Conservation (phyloP, 1,284 basidiomycete genomes). For the Cutaneotrichosporon sp. region DNA sequence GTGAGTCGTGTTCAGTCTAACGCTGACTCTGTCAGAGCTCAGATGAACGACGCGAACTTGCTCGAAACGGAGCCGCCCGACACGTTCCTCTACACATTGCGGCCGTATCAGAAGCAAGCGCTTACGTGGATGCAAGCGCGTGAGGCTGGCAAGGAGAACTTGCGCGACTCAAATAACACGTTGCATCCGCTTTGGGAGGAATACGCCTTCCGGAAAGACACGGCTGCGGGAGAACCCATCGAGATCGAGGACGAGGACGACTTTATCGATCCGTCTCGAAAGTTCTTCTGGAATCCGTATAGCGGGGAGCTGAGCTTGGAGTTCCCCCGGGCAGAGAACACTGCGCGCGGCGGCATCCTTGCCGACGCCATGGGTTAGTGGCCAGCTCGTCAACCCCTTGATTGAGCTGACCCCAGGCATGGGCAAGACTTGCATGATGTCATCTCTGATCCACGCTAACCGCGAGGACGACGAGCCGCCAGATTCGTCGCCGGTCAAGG, state of each 20-base stretch:
- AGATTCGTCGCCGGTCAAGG: slow-evolving; percentile 3
- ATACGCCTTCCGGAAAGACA: slow-evolving; percentile 50
- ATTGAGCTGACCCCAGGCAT: slow-evolving; percentile 60
- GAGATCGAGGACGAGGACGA: slow-evolving; percentile 46
- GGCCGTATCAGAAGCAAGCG: slow-evolving; percentile 93
- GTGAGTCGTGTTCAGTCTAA: slow-evolving; percentile 48
- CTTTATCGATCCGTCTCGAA: slow-evolving; percentile 36
- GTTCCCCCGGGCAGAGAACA: slow-evolving; percentile 76
- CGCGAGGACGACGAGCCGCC: slow-evolving; percentile 44
- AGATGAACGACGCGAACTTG: slow-evolving; percentile 70
- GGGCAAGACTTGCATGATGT: slow-evolving; percentile 91
- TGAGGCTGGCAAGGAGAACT: slow-evolving; percentile 66
- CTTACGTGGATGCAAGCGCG: slow-evolving; percentile 89
- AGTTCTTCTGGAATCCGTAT: slow-evolving; percentile 81
- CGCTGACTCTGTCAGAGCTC: slow-evolving; percentile 59
- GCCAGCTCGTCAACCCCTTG: no score
- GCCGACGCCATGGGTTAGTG: slow-evolving; percentile 48
- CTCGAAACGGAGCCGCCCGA: slow-evolving; percentile 75
- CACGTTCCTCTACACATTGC: slow-evolving; percentile 71
- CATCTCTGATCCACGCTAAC: slow-evolving; percentile 81
- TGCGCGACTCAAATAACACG: slow-evolving; percentile 59
- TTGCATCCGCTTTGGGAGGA: slow-evolving; percentile 96
- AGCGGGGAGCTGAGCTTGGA: slow-evolving; percentile 89
- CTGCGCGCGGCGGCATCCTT: slow-evolving; percentile 61
- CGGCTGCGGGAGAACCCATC: slow-evolving; percentile 36